These are phyloP conservation scores for Colletotrichum limetticola DNA, from an alignment of 2,329 filamentous ascomycete genomes.

Conservation along the genomic window DNA sequence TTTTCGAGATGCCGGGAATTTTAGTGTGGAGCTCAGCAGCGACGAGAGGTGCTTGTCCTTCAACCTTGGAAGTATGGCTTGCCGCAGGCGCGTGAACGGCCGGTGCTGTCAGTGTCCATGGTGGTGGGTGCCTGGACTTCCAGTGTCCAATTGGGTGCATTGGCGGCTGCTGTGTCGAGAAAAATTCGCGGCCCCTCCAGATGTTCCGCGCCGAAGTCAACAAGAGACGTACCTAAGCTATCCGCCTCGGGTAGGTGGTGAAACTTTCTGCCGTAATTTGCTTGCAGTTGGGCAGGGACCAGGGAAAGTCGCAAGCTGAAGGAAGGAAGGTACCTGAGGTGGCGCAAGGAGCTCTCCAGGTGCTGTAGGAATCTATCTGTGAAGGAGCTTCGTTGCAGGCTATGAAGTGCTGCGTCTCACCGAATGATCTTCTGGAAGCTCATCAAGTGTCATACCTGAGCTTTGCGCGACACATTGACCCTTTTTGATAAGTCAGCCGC, in stretches of 20 bases:
- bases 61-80: neutral
- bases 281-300: neutral
- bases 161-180: constrained; percentile 12
- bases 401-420: constrained; percentile 7
- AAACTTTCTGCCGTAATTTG: constrained; percentile 1
- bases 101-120: neutral
- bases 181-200: neutral
- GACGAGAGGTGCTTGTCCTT: neutral
- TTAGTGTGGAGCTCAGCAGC: constrained; percentile 32
- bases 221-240: neutral
- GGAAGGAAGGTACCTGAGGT: neutral
- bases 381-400: constrained; percentile 4
- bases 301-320: neutral
- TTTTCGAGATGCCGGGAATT: constrained; percentile 35
- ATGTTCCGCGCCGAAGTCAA: constrained; percentile 33
- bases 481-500: neutral
- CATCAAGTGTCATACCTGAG: neutral
- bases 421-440: neutral
- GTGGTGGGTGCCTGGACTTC: neutral
- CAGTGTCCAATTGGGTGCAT: constrained; percentile 16
- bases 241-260: constrained; percentile 10
- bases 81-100: constrained; percentile 5
- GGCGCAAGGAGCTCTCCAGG: neutral
- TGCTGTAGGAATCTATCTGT: neutral
- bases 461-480: neutral